Percentiles rank a stretch among this genome's conserved stretches.
Evolutionary conservation across 352 stramenopile genomes (phyloP).

Genomic region (Phytophthora rubi): DNA sequence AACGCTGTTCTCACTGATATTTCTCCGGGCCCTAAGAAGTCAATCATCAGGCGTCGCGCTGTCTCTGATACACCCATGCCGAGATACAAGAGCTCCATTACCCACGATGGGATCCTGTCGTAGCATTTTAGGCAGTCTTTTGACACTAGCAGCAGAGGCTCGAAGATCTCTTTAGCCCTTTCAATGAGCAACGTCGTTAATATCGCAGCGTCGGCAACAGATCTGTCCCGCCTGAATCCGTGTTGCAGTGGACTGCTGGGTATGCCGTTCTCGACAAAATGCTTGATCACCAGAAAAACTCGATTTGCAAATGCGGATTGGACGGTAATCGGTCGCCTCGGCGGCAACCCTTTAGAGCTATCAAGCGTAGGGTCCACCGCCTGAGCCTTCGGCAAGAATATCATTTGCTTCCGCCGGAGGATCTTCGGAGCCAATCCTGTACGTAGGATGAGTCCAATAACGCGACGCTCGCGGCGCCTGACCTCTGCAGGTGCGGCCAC

Average conservation of each 20-base stretch:
- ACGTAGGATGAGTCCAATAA: no score
- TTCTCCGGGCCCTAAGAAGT: background rate
- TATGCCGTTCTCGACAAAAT: background rate
- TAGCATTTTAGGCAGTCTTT: constrained; percentile 8
- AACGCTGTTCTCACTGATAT: background rate
- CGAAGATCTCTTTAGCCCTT: background rate
- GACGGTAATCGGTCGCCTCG: no score
- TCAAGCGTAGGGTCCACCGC: no score
- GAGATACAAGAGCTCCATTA: background rate
- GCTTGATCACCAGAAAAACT: background rate
- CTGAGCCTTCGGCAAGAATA: no score
- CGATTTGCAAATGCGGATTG: background rate
- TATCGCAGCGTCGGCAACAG: background rate
- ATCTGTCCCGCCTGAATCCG: background rate
- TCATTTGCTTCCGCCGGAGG: no score
- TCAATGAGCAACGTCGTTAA: background rate
- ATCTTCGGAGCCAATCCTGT: no score
- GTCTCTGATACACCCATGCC: background rate
- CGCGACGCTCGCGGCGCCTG: no score
- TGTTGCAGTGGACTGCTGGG: background rate
- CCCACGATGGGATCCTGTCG: background rate
- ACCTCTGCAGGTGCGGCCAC: no score
- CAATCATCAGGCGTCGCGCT: background rate
- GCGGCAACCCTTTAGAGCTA: no score
- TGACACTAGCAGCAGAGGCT: background rate